Conservation (phyloP, 2,329 filamentous ascomycete genomes). For the Pseudogymnoascus sp. region DNA sequence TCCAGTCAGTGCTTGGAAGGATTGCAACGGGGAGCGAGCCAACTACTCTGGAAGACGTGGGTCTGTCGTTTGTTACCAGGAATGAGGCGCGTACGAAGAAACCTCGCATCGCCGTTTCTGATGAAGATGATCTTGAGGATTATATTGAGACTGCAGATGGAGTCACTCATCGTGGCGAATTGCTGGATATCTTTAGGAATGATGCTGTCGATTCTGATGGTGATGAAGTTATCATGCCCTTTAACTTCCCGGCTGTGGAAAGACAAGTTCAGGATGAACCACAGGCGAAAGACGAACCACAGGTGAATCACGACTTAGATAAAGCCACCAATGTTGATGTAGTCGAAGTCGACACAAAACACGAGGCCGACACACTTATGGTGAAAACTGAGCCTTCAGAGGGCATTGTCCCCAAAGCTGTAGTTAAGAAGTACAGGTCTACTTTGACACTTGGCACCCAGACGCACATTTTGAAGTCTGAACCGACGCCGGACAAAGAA, state of each 20-base stretch:
- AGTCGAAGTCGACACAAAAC: background rate
- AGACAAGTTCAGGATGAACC: background rate
- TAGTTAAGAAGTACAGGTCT: background rate
- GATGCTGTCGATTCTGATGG: conserved; percentile 6
- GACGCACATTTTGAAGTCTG: no score
- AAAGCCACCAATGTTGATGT: background rate
- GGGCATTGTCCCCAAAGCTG: background rate
- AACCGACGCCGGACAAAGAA: no score
- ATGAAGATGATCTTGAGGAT: conserved; percentile 17
- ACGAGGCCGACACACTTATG: background rate
- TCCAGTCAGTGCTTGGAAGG: conserved; percentile 60
- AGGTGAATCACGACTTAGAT: background rate
- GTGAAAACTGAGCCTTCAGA: background rate
- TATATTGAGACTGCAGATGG: conserved; percentile 25
- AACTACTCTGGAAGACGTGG: conserved; percentile 17
- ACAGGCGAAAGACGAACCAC: background rate
- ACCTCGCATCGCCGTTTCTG: background rate
- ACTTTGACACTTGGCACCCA: background rate
- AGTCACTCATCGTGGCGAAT: conserved; percentile 26
- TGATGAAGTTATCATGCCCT: background rate
- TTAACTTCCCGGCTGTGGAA: background rate
- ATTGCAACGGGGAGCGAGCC: conserved; percentile 46
- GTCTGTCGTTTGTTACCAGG: conserved; percentile 14
- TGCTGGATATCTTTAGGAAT: conserved; percentile 25
- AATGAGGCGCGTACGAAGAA: conserved; percentile 14